Base-by-base conservation (phyloP, 768 basidiomycete species). In the Royoungia palumana region DNA sequence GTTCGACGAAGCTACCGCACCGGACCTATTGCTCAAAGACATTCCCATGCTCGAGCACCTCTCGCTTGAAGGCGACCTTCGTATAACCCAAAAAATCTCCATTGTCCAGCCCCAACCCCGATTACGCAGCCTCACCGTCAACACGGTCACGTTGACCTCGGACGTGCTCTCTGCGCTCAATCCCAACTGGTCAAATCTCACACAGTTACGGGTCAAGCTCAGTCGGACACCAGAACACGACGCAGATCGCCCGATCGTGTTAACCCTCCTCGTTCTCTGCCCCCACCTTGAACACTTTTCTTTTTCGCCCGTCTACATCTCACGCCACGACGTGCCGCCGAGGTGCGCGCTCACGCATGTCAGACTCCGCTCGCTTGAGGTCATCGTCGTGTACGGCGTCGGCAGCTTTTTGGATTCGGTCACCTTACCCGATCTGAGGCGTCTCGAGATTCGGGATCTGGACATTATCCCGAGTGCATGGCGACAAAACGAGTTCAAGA, bases 1-100 rank as follows among this genome's bases (percentile, higher is more conserved):
- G 4, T 54, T 51, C 27, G 46, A 47, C 32, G 55, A 54, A 3
- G 49, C 34, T 5, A 51, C 44, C 14, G 44, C 47, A n/a, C 49
- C 46, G 2, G 50, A 54, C 5, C 16, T 54, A 21, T 16, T 64
- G 35, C 55, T 64, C 41, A 36, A 39, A 38, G 44, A 64, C 6
- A n/a, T 54, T 0, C 62, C 55, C 27, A 32, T 60, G 13, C 50
- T 61, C 22, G 41, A 61, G 32, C 39, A 61, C 17, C 50, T 61
- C 34, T 43, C 59, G 5, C 41, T 54, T 21, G 51, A 53, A 4
- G 49, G 46, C 2, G 49, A 58, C 12, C 24, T 58, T 16, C n/a
- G 34, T 35, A 35, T 24, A 6, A 25, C 37, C 4, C 50, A 41
- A n/a, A 47, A 39, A 21, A 47, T 61, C 21, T 19, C 39, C 16